Base-by-base conservation (phyloP, 148 eudicot species). In the Gaultheria prostrata region DNA sequence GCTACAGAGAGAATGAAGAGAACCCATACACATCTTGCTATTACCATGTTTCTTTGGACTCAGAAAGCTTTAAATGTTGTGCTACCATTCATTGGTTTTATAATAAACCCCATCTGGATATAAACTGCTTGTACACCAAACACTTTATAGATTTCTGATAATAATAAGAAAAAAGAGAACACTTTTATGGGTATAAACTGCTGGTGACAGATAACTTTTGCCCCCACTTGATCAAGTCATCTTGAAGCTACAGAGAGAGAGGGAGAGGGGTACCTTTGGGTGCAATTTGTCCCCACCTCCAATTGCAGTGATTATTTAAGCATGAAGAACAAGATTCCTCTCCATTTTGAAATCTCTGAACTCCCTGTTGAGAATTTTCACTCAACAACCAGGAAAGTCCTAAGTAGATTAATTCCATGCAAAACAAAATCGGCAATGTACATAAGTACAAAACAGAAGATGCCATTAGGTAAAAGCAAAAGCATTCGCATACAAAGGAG, bases 211-310 rank as follows among this genome's bases (percentile, higher is more conserved):
- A 24, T 9, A 75, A 71, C 48, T 71, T 71, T 71, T 32, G 46
- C n/a, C 24, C 76, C 76, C 48, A 71, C 76, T 71, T 71, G 48
- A 15, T 71, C 48, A 2, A 33, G 46, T 71, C 76, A 71, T 2
- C 76, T 35, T 43, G 24, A 45, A 75, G 51, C 49, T 75, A 75
- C 46, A 20, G 48, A 9, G 48, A 45, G 78, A 30, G 79, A 49
- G 61, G 14, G 59, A 30, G 59, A 17, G 69, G 21, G 53, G 30
- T 43, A 51, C 0, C 81, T 78, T 78, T 67, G 48, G 28, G 48
- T 53, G 81, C 81, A 78, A 67, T 78, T 78, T 33, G 43, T 33
- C 81, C 81, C 81, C 69, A 32, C 65, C 63, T 3, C n/a, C 69
- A 78, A 18, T 18, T 56, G 39, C 67, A 78, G 39, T 50, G 2